These are phyloP conservation scores for Heliosperma pusillum DNA, from an alignment of 148 eudicot genomes.

Conservation along the genomic window DNA sequence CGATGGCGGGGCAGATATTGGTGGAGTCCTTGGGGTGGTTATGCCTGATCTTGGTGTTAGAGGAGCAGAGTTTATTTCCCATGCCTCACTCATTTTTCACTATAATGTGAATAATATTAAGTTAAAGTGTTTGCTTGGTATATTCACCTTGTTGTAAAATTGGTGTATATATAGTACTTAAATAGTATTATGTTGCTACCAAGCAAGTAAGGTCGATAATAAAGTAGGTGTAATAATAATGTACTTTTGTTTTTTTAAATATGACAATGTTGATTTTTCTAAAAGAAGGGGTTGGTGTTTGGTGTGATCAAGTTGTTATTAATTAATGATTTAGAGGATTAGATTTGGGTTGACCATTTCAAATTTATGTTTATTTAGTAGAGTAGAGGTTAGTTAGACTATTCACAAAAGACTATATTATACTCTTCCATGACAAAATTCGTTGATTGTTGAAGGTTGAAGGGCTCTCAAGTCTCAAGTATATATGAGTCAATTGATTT, in stretches of 20 bases:
- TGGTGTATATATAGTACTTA: slow-evolving; percentile 1
- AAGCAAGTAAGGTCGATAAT: neutral
- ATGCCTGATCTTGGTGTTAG: slow-evolving; percentile 57
- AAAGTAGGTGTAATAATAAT: slow-evolving; percentile 3
- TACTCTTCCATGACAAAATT: neutral
- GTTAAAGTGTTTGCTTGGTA: neutral
- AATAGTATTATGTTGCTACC: neutral
- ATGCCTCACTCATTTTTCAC: slow-evolving; percentile 33
- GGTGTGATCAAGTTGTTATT: slow-evolving; percentile 13
- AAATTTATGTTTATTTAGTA: neutral
- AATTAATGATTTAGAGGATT: neutral
- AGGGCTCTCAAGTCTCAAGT: neutral
- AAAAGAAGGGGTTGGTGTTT: slow-evolving; percentile 4
- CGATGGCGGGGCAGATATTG: slow-evolving; percentile 52
- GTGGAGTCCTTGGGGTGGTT: slow-evolving; percentile 28
- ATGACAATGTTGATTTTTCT: slow-evolving; percentile 3
- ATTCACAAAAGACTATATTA: neutral
- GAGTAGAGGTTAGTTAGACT: slow-evolving; percentile 7
- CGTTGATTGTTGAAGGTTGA: slow-evolving; percentile 8
- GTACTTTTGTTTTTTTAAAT: neutral
- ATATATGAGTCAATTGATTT: too few relatives aligned
- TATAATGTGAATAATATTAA: neutral
- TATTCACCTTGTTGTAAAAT: neutral
- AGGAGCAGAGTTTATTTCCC: slow-evolving; percentile 52
- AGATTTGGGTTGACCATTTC: slow-evolving; percentile 12